Base-by-base conservation (phyloP, 305 asterid genomes). In the Fraxinus platypoda region DNA sequence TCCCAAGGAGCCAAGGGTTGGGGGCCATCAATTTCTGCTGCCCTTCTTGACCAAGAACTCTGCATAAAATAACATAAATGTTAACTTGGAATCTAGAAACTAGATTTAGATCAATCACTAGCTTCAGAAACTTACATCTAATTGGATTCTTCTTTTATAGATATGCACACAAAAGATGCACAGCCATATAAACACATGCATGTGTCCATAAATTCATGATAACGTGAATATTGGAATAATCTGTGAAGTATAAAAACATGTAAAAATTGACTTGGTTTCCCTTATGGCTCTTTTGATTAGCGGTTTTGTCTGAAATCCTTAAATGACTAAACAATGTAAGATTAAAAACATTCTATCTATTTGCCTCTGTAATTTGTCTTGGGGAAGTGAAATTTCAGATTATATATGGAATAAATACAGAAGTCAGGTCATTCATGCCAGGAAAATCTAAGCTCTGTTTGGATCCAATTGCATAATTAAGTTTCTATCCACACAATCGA, bases 11-110 rank as follows among this genome's bases (percentile, higher is more conserved):
- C 79, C 83, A 83, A 75, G 46, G 84, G 80, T 76, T 80, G 90
- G 37, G 87, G 85, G 84, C 91, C 82, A 52, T 88, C 89, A 30
- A 86, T 86, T 85, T 89, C 92, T 34, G 85, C 41, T 5, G 86
- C 87, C 81, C 88, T 83, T 78, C 84, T 89, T 41, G 91, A 85
- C 90, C 91, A 89, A 62, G 90, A 88, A 88, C 88, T 85, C 92
- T 85, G 87, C 57, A 62, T 33, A 68, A 64, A 70, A 70, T 62
- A 30, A 13, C 38, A 70, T 70, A 70, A 59, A 15, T 28, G 34
- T 70, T 70, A 70, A 30, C 41, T 70, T 30, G 75, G 75, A 25
- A 28, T 70, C 15, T 15, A 15, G 75, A 64, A 64, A 30, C 38
- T 12, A 70, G 74, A 68, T 68, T 70, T 28, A 70, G 75, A 8